Percentiles rank a stretch among this genome's conserved stretches.
phyloP scores from a whole-genome alignment of 441 rosid species.

The Populus hybrid region DNA sequence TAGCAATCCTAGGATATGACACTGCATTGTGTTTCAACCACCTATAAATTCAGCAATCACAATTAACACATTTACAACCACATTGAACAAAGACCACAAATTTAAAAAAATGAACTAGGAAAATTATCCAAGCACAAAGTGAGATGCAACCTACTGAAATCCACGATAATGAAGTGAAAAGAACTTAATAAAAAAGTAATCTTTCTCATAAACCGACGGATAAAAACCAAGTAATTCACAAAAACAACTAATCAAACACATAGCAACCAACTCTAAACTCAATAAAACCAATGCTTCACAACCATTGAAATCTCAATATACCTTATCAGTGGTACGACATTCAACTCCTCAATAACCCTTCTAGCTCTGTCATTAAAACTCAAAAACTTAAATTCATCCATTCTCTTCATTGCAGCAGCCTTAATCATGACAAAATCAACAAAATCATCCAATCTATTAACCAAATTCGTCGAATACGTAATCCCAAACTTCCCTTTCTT shows the following conservation, averaged over 20 bases:
- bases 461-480: conserved; percentile 68
- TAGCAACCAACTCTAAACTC: conserved; percentile 1
- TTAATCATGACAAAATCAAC: conserved; percentile 73
- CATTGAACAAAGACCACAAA: not conserved
- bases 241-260: not conserved
- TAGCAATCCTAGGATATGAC: conserved; percentile 72
- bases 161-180: not conserved
- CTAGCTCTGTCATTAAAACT: conserved; percentile 60
- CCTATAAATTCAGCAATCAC: conserved; percentile 41
- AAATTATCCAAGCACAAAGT: not conserved
- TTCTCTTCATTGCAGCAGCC: conserved; percentile 71
- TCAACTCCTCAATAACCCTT: conserved; percentile 52
- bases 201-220: not conserved
- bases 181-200: not conserved
- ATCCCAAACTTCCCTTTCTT: conserved; percentile 76
- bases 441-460: conserved; percentile 46
- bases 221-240: not conserved
- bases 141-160: not conserved
- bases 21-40: conserved; percentile 86
- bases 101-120: not conserved
- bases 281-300: not conserved
- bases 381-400: conserved; percentile 44
- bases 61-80: conserved; percentile 10
- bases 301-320: conserved; percentile 7
- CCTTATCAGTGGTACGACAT: conserved; percentile 78